phyloP scores from a whole-genome alignment of 2,329 filamentous ascomycete genomes.

The Alternaria hordeiaustralica region DNA sequence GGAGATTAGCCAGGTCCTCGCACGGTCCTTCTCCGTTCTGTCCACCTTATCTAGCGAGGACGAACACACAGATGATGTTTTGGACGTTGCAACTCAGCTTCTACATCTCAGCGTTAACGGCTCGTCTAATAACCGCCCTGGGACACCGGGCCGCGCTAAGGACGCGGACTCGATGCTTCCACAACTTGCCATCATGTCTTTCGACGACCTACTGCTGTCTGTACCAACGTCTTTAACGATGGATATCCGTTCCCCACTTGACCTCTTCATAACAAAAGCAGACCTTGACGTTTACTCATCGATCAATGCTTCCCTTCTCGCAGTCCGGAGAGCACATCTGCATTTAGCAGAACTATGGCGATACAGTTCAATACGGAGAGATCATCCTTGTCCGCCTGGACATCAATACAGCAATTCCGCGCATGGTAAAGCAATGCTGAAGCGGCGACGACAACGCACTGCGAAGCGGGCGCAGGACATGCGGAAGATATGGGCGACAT shows the following conservation, averaged over 20 bases:
- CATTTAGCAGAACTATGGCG: constrained; percentile 88
- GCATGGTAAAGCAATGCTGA: constrained; percentile 66
- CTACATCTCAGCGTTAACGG: constrained; percentile 71
- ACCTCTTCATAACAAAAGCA: constrained; percentile 80
- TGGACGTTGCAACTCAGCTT: constrained; percentile 82
- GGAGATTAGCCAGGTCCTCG: constrained; percentile 78
- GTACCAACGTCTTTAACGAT: constrained; percentile 74
- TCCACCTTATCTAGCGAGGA: constrained; percentile 80
- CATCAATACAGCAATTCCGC: constrained; percentile 68
- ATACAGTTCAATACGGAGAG: constrained; percentile 76
- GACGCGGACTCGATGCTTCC: constrained; percentile 40
- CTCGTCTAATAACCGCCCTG: constrained; percentile 40
- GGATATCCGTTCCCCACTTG: constrained; percentile 77
- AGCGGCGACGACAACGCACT: constrained; percentile 68
- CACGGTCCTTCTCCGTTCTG: constrained; percentile 79
- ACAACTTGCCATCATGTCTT: constrained; percentile 60
- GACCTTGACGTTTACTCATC: constrained; percentile 81
- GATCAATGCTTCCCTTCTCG: constrained; percentile 87
- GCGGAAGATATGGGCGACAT: constrained; percentile 88
- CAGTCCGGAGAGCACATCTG: constrained; percentile 84
- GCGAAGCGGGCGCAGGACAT: constrained; percentile 69
- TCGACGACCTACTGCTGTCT: constrained; percentile 83
- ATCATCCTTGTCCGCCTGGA: constrained; percentile 74
- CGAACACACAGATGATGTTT: constrained; percentile 72
- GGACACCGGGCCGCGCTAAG: constrained; percentile 50